These are phyloP conservation scores for Termitomyces sp. DNA, from an alignment of 768 basidiomycete genomes.

Conservation along the genomic window DNA sequence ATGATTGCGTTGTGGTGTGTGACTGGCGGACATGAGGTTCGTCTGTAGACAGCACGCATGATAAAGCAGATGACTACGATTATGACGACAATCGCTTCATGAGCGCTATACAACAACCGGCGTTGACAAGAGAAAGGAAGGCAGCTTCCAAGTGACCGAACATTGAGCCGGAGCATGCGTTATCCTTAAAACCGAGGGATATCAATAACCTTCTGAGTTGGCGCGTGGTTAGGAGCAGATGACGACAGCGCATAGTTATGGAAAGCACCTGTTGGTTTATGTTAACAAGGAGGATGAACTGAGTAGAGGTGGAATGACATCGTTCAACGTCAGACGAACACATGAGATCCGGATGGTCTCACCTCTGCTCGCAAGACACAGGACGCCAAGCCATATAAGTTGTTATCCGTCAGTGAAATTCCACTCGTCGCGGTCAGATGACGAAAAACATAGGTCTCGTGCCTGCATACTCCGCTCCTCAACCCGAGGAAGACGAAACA, in stretches of 20 bases:
- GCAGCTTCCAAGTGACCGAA: background rate
- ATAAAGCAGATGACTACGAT: background rate
- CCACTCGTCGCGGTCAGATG: slow-evolving; percentile 1
- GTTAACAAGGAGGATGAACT: background rate
- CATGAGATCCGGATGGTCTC: background rate
- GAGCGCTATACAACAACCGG: background rate
- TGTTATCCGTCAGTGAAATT: background rate
- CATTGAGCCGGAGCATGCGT: background rate
- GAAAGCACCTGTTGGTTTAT: background rate
- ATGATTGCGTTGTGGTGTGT: background rate
- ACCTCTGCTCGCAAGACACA: background rate
- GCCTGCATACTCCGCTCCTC: background rate
- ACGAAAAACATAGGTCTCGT: slow-evolving; percentile 3
- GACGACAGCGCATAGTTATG: background rate
- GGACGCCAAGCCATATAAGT: background rate
- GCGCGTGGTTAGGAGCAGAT: background rate
- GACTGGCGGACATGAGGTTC: background rate
- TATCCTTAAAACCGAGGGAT: background rate
- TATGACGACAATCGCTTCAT: background rate
- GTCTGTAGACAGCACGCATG: slow-evolving; percentile 2
- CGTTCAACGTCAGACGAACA: background rate
- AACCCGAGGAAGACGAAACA: background rate
- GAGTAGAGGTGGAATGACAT: background rate
- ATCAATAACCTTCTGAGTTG: background rate
- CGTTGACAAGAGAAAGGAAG: background rate